These are phyloP conservation scores for Rhodotorula sp. DNA, from an alignment of 1,284 basidiomycete species.

Conservation along the genomic window DNA sequence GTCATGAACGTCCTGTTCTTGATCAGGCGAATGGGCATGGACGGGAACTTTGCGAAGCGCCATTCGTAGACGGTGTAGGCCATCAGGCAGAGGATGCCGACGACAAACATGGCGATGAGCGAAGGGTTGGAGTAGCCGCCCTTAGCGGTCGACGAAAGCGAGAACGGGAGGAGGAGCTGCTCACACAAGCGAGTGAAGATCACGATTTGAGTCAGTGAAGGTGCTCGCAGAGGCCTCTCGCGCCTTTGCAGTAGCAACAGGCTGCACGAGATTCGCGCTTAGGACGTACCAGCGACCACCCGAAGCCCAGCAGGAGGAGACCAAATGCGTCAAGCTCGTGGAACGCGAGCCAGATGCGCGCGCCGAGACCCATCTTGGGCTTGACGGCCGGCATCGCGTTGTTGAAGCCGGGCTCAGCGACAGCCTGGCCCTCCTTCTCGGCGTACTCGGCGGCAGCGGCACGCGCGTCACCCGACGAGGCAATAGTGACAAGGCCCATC, in stretches of 20 bases:
- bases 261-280: no score
- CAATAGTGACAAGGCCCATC: conserved; percentile 11
- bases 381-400: neutral
- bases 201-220: no score
- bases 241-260: no score
- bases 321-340: conserved; percentile 39
- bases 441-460: conserved; percentile 11
- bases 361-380: conserved; percentile 1
- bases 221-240: no score
- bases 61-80: conserved; percentile 29
- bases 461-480: conserved; percentile 10
- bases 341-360: conserved; percentile 10
- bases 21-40: conserved; percentile 23
- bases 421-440: neutral
- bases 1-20: conserved; percentile 28
- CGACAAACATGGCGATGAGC: conserved; percentile 40
- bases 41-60: conserved; percentile 29
- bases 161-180: conserved; percentile 39
- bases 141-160: conserved; percentile 30
- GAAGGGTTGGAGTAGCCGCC: conserved; percentile 36
- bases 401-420: neutral
- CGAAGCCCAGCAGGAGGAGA: conserved; percentile 40
- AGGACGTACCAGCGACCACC: conserved; percentile 25
- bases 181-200: no score
- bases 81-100: conserved; percentile 32